These are phyloP conservation scores for Spiraea crenata DNA, from an alignment of 331 rosid genomes.

Conservation along the genomic window DNA sequence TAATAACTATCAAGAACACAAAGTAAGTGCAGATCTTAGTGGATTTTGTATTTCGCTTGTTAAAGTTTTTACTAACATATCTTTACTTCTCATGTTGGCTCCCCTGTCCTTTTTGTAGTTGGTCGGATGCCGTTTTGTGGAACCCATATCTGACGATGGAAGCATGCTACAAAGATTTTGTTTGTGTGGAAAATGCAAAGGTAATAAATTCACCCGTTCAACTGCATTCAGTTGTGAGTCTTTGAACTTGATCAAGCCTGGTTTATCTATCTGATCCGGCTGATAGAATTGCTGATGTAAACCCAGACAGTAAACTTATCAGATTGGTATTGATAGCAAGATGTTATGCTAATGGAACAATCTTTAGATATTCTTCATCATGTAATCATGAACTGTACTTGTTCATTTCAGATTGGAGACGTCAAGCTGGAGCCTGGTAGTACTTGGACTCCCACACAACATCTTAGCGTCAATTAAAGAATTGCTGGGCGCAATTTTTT, in stretches of 20 bases:
- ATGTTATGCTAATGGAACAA: conserved; percentile 12
- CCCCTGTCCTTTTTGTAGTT: conserved; percentile 48
- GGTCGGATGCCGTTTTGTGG: conserved; percentile 96
- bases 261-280: neutral
- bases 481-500: conserved; percentile 7
- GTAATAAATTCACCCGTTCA: conserved; percentile 40
- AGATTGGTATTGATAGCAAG: neutral
- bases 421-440: conserved; percentile 70
- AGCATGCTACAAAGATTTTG: conserved; percentile 88
- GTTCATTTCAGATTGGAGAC: conserved; percentile 58
- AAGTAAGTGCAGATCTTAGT: conserved; percentile 47
- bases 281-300: neutral
- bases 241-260: neutral
- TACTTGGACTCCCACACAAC: conserved; percentile 89
- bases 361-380: neutral
- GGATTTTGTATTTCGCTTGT: neutral
- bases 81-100: conserved; percentile 1
- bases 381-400: conserved; percentile 2
- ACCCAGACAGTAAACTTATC: neutral
- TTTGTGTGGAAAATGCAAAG: conserved; percentile 97
- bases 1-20: conserved; percentile 66
- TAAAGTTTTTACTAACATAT: neutral
- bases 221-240: neutral
- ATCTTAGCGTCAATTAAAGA: conserved; percentile 59
- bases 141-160: conserved; percentile 90